Base-by-base conservation (phyloP, 139 green algal species). In the Coccomyxa sp. region DNA sequence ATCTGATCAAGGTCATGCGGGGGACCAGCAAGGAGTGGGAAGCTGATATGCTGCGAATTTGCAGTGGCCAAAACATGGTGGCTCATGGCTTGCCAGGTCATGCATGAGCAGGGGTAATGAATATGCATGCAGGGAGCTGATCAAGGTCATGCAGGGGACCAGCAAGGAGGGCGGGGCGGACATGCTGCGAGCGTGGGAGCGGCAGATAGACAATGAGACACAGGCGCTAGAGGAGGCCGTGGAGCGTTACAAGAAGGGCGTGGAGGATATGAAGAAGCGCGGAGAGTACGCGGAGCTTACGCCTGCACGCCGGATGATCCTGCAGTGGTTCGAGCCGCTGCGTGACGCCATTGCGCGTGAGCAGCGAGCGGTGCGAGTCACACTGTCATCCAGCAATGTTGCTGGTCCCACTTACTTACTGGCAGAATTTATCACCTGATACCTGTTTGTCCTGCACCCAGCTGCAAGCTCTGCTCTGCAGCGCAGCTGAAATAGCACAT, bases 121-220 rank as follows among this genome's bases (percentile, higher is more conserved):
- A 9, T 71, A 11, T 71, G 18, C 18, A 21, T 71, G 63, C 63
- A 71, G 63, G 18, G 18, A 71, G 18, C 63, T 71, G 18, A 71
- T 71, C 18, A 25, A 21, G 63, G 18, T 71, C 18, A 71, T 25
- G 21, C 18, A 71, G 63, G 63, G 63, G 18, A 21, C 18, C 18
- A 71, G 63, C 63, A 77, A 25, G 45, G 71, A 77, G 71, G 71
- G 14, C 4, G 27, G 31, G 71, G 71, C 71, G 23, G 51, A 14
- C 27, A 60, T 86, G 51, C 67, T 76, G 57, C 78, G 60, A 21
- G 81, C 86, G 58, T 92, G 88, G 88, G 58, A 84, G 71, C 79
- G 84, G n/a, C 89, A 92, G 82, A 45, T 91, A 28, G 78, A 83
- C 1, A 77, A 84, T n/a, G 89, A 92, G 77, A 87, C 80, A 13